These are phyloP conservation scores for Cucumis sativus DNA, from an alignment of 306 rosid species.

Conservation along the genomic window DNA sequence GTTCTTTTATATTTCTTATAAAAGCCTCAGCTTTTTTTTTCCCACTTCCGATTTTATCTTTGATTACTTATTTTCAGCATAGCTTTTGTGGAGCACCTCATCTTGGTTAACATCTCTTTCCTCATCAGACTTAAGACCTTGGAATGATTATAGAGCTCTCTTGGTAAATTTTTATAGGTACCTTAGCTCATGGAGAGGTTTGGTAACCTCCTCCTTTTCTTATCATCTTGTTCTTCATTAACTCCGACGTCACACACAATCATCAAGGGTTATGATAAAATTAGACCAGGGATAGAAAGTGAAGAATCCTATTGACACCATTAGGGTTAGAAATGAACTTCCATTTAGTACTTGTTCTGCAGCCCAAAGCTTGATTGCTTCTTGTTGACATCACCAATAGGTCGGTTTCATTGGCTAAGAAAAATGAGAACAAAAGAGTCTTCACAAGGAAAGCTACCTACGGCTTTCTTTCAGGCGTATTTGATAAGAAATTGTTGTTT, in stretches of 20 bases:
- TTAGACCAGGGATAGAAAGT: neutral
- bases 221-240: neutral
- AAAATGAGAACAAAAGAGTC: neutral
- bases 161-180: neutral
- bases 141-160: neutral
- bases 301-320: neutral
- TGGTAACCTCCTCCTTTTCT: neutral
- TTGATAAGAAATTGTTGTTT: too few species aligned
- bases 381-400: neutral
- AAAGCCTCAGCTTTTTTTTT: neutral
- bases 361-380: neutral
- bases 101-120: neutral
- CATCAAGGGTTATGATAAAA: neutral
- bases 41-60: neutral
- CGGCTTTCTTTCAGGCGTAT: neutral
- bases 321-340: neutral
- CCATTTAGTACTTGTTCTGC: neutral
- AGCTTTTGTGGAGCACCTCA: neutral
- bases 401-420: neutral
- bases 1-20: neutral
- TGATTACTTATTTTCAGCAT: neutral
- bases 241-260: neutral
- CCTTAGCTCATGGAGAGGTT: neutral
- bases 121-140: neutral
- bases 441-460: neutral